Percentiles rank a stretch among this genome's conserved stretches.
Evolutionary conservation across 2,329 filamentous ascomycete genomes (phyloP).

Genomic region (Bipolaris bicolor): DNA sequence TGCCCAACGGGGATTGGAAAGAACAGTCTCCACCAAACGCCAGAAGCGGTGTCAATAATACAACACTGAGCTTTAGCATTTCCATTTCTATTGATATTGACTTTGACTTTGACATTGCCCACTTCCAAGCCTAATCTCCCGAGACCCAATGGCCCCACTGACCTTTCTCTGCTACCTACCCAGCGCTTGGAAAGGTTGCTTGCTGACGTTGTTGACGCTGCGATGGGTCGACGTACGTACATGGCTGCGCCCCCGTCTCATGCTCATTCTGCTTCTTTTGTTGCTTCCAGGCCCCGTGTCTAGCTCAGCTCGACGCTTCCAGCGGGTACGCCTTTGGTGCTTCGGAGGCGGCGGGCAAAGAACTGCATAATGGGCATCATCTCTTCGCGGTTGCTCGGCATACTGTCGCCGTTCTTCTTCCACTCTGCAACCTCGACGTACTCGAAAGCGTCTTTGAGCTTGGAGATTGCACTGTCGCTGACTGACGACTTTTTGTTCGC

Average conservation of each 20-base stretch:
- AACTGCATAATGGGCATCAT: conserved; percentile 91
- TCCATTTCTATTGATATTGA: too few species aligned
- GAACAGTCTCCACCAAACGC: background rate
- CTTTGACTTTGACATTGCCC: too few species aligned
- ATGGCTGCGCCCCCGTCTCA: background rate
- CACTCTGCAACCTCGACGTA: conserved; percentile 49
- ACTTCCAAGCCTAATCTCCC: background rate
- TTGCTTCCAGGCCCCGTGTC: background rate
- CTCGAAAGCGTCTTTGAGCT: conserved; percentile 69
- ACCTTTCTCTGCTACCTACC: conserved; percentile 7
- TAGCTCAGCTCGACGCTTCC: conserved; percentile 58
- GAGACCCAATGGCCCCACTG: background rate
- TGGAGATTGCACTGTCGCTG: conserved; percentile 67
- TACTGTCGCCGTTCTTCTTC: conserved; percentile 70
- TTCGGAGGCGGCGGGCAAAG: conserved; percentile 69
- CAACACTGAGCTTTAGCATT: background rate
- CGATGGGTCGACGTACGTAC: background rate
- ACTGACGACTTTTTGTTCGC: conserved; percentile 60
- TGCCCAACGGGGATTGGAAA: conserved; percentile 11
- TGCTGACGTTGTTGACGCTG: background rate
- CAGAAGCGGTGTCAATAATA: background rate
- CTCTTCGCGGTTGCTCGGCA: conserved; percentile 84
- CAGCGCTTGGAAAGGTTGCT: conserved; percentile 12
- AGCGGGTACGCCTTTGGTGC: conserved; percentile 59
- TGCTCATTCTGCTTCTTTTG: background rate